Conservation (phyloP, 1,139 yeast species). For the Yarrowia galli region DNA sequence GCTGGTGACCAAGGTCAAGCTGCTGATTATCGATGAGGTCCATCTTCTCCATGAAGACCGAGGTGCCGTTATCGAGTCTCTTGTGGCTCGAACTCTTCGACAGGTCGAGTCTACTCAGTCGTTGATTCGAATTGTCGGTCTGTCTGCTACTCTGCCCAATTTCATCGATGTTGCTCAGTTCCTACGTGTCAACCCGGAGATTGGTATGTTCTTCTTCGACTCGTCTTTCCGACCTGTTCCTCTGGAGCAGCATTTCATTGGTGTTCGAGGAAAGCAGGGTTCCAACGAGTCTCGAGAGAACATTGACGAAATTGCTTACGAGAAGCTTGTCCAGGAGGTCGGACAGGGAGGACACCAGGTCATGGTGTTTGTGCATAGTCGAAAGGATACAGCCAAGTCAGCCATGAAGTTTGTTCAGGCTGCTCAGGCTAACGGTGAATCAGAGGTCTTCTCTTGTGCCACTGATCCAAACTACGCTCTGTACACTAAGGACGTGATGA, state of each 20-base stretch:
- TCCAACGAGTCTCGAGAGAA: constrained; percentile 75
- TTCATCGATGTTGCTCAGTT: constrained; percentile 95
- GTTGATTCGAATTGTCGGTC: constrained; percentile 94
- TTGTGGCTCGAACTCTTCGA: constrained; percentile 92
- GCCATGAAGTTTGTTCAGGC: constrained; percentile 74
- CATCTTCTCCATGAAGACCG: constrained; percentile 96
- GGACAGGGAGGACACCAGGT: constrained; percentile 76
- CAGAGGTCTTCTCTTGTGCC: constrained; percentile 66
- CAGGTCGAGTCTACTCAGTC: constrained; percentile 94
- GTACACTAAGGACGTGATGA: constrained; percentile 71
- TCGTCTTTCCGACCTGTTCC: constrained; percentile 95
- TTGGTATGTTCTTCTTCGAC: constrained; percentile 94
- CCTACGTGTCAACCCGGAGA: constrained; percentile 84
- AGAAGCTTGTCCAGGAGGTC: constrained; percentile 73
- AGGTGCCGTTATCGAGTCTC: constrained; percentile 95
- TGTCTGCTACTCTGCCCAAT: constrained; percentile 96
- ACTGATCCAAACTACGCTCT: constrained; percentile 57
- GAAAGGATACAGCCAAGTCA: constrained; percentile 89
- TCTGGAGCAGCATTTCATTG: constrained; percentile 82
- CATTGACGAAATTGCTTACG: constrained; percentile 77
- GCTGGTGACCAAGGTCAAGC: constrained; percentile 80
- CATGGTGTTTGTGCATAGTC: constrained; percentile 95
- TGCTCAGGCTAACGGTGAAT: constrained; percentile 67
- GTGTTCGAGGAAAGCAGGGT: constrained; percentile 87
- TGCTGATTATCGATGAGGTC: constrained; percentile 92